phyloP scores from a whole-genome alignment of 75 land plant genomes.

The Picea glauca region DNA sequence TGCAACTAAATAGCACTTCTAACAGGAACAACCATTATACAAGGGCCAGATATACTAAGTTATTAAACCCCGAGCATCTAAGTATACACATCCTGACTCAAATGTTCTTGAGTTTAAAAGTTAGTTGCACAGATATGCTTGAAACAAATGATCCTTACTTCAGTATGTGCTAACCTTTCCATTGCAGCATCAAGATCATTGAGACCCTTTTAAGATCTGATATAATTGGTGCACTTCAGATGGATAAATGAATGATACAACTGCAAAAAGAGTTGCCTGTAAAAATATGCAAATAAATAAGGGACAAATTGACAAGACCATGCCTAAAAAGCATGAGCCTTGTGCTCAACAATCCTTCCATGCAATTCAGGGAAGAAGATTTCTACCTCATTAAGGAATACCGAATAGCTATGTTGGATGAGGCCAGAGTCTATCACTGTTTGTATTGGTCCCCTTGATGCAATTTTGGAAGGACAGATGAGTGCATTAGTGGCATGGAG shows the following conservation, averaged over 20 bases:
- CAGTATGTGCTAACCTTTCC: neutral
- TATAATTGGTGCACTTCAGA: neutral
- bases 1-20: conserved; percentile 10
- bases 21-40: neutral
- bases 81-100: conserved; percentile 3
- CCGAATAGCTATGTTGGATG: neutral
- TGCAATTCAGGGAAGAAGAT: neutral
- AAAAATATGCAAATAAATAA: neutral
- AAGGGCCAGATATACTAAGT: neutral
- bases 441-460: neutral
- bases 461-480: neutral
- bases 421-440: neutral
- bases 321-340: too few relatives aligned
- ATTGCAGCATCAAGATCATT: neutral
- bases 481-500: neutral
- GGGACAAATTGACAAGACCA: neutral
- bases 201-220: neutral
- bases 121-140: neutral
- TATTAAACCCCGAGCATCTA: conserved; percentile 3
- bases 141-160: neutral
- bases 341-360: neutral
- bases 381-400: neutral
- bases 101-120: neutral
- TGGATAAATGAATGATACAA: neutral
- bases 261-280: neutral